Percentiles rank a stretch among this genome's conserved stretches.
Evolutionary conservation across 169 alveolate genomes (phyloP).

Genomic region (Theileria equi): DNA sequence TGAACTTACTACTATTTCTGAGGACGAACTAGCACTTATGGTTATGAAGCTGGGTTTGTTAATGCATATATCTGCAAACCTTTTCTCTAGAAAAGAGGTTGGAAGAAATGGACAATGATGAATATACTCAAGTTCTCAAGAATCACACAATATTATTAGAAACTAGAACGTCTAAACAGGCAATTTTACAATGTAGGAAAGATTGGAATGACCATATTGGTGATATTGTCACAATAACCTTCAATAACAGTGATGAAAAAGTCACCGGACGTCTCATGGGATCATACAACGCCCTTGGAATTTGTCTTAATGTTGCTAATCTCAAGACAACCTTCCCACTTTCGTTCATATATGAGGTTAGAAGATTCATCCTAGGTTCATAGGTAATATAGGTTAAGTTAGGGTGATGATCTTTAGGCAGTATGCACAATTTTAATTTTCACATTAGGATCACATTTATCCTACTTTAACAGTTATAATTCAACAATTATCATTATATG

Average conservation of each 20-base stretch:
- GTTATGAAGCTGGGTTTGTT: conserved; percentile 45
- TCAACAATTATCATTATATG: no score
- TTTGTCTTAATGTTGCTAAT: conserved; percentile 42
- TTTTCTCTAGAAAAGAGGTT: conserved; percentile 33
- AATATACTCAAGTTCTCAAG: conserved; percentile 20
- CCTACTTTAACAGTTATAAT: no score
- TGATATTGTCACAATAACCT: conserved; percentile 49
- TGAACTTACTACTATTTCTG: conserved; percentile 27
- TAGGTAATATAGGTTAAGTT: background rate
- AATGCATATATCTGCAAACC: background rate
- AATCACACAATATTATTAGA: conserved; percentile 32
- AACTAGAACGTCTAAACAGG: conserved; percentile 20
- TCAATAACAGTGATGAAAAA: conserved; percentile 56
- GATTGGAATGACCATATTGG: conserved; percentile 72
- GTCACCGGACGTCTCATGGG: conserved; percentile 66
- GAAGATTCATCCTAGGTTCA: background rate
- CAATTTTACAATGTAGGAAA: conserved; percentile 58
- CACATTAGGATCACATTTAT: background rate
- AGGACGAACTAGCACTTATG: conserved; percentile 51
- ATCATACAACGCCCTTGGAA: conserved; percentile 63
- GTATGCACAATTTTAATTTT: background rate
- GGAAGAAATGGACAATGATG: conserved; percentile 43
- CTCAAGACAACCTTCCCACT: conserved; percentile 52
- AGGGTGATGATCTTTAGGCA: background rate
- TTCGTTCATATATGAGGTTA: conserved; percentile 31